These are phyloP conservation scores for Sorghum bicolor DNA, from an alignment of 176 grass and related monocot genomes.

Conservation along the genomic window Sorghum_bicolor_NCBIv3 NC_012870.2:53409501-53410000, in stretches of 20 bases:
- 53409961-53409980: neutral
- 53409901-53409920: neutral
- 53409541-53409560: neutral
- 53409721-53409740: neutral
- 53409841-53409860: neutral
- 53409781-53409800: neutral
- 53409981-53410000: neutral
- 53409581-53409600: neutral
- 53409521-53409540: neutral
- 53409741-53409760: neutral
- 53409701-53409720: neutral
- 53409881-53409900: neutral
- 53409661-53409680: slow-evolving; percentile 12
- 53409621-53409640: neutral
- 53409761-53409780: neutral
- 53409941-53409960: slow-evolving; percentile 20
- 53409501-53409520: neutral
- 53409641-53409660: neutral
- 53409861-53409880: neutral
- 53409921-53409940: neutral
- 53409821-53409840: neutral
- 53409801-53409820: neutral
- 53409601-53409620: neutral
- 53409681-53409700: neutral
- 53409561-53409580: neutral